A percentile compares a stretch with the other conserved stretches of the same genome.
phyloP scores from a whole-genome alignment of 306 rosid species.

The Sicyos baderoa region DNA sequence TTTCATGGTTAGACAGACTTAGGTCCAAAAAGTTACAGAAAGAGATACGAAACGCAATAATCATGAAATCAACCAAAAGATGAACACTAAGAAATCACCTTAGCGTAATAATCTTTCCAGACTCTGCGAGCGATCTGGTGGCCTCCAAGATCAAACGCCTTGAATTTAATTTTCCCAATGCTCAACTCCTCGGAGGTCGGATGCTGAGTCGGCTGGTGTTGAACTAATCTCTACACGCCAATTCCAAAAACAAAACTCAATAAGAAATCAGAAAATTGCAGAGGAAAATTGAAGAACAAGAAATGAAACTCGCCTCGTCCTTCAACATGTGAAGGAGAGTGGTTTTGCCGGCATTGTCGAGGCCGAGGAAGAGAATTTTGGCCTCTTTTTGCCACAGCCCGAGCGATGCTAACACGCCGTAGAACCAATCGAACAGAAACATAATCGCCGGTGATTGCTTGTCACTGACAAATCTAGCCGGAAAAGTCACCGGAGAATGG shows the following conservation, averaged over 20 bases:
- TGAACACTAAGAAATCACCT: constrained; percentile 35
- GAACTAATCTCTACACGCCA: constrained; percentile 71
- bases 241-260: not conserved
- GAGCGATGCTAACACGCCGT: constrained; percentile 78
- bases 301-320: constrained; percentile 60
- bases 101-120: constrained; percentile 93
- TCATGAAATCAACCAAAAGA: not conserved
- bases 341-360: constrained; percentile 93
- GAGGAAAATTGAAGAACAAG: not conserved
- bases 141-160: constrained; percentile 93
- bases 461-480: not conserved
- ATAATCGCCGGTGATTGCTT: constrained; percentile 19
- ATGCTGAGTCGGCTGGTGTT: constrained; percentile 87
- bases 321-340: constrained; percentile 96
- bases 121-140: constrained; percentile 91
- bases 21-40: no score
- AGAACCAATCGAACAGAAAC: constrained; percentile 90
- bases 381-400: constrained; percentile 98
- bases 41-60: not conserved
- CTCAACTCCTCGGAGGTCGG: constrained; percentile 91
- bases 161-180: constrained; percentile 89
- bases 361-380: constrained; percentile 86
- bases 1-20: not conserved
- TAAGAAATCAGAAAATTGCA: not conserved
- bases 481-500: constrained; percentile 22